phyloP scores from a whole-genome alignment of 352 stramenopile genomes.

The Aphanomyces cochlioides region DNA sequence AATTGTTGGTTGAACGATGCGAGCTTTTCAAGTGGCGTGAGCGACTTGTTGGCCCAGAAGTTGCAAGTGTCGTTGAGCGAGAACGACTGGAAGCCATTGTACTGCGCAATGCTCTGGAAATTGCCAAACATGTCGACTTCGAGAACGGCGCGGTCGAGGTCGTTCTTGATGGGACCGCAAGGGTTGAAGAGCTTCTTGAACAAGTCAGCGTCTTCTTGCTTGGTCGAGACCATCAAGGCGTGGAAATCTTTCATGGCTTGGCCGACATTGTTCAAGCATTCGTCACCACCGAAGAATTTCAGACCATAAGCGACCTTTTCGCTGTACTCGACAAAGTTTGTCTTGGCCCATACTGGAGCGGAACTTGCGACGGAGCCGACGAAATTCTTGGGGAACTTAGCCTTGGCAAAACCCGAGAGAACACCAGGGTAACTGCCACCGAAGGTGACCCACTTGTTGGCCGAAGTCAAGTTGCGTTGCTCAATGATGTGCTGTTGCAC shows the following conservation, averaged over 20 bases:
- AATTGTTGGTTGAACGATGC: slow-evolving; percentile 19
- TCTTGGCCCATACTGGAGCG: slow-evolving; percentile 66
- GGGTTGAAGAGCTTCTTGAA: slow-evolving; percentile 28
- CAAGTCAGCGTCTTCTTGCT: slow-evolving; percentile 4
- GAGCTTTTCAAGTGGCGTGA: slow-evolving; percentile 24
- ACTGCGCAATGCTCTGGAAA: slow-evolving; percentile 18
- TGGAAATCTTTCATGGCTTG: slow-evolving; percentile 44
- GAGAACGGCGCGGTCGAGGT: slow-evolving; percentile 14
- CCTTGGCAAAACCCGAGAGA: slow-evolving; percentile 65
- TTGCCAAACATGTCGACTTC: slow-evolving; percentile 10
- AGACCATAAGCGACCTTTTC: slow-evolving; percentile 54
- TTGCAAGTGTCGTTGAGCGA: background rate
- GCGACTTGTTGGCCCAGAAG: slow-evolving; percentile 1
- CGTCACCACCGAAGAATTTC: slow-evolving; percentile 32
- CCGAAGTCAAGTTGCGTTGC: slow-evolving; percentile 32
- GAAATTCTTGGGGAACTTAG: slow-evolving; percentile 2
- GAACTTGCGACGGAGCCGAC: slow-evolving; percentile 37
- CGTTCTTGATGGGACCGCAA: slow-evolving; percentile 5
- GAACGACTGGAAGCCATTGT: slow-evolving; percentile 23
- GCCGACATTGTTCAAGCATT: slow-evolving; percentile 42
- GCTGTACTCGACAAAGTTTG: slow-evolving; percentile 64
- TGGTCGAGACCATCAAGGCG: background rate
- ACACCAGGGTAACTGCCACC: slow-evolving; percentile 81
- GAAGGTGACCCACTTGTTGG: slow-evolving; percentile 59
- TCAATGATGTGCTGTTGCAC: slow-evolving; percentile 58